These are phyloP conservation scores for Scenedesmus sp. DNA, from an alignment of 163 green algal genomes.

Conservation along the genomic window DNA sequence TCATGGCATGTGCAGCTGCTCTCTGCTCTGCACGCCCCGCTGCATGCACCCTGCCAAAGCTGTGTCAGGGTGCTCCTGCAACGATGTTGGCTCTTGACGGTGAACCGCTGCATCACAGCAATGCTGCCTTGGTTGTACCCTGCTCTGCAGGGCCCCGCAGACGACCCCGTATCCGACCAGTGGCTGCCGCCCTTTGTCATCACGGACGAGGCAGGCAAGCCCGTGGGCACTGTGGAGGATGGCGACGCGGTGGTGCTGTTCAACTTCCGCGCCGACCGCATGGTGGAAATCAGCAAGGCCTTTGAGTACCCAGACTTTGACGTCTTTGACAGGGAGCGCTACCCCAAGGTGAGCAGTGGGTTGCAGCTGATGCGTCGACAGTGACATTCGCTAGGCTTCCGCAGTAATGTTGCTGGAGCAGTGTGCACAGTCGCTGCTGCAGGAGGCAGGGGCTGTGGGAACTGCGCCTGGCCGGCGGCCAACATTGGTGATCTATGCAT, in stretches of 20 bases:
- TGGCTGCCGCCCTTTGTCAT: constrained; percentile 93
- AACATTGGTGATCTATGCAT: not conserved
- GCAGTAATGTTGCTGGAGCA: too few relatives aligned
- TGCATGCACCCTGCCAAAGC: too few relatives aligned
- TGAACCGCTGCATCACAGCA: too few relatives aligned
- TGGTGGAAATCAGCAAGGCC: constrained; percentile 96
- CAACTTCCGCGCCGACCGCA: constrained; percentile 97
- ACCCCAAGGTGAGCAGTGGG: constrained; percentile 54
- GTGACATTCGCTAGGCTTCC: too few relatives aligned
- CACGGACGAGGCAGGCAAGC: constrained; percentile 81
- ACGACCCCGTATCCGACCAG: constrained; percentile 85
- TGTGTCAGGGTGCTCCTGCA: too few relatives aligned
- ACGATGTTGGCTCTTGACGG: too few relatives aligned
- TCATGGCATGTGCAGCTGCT: too few relatives aligned
- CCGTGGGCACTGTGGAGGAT: constrained; percentile 93
- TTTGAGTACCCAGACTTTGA: constrained; percentile 92
- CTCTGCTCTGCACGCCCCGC: too few relatives aligned
- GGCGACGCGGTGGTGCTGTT: constrained; percentile 95
- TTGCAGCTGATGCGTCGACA: too few relatives aligned
- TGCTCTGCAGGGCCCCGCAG: constrained; percentile 59
- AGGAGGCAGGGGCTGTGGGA: not conserved
- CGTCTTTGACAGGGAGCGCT: constrained; percentile 70
- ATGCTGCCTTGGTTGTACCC: not conserved
- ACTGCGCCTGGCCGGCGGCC: too few relatives aligned
- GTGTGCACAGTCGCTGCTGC: too few relatives aligned